Percentiles rank a stretch among this genome's conserved stretches.
Evolutionary conservation across 2,329 filamentous ascomycete genomes (phyloP).

Genomic region (Apiospora aurea): DNA sequence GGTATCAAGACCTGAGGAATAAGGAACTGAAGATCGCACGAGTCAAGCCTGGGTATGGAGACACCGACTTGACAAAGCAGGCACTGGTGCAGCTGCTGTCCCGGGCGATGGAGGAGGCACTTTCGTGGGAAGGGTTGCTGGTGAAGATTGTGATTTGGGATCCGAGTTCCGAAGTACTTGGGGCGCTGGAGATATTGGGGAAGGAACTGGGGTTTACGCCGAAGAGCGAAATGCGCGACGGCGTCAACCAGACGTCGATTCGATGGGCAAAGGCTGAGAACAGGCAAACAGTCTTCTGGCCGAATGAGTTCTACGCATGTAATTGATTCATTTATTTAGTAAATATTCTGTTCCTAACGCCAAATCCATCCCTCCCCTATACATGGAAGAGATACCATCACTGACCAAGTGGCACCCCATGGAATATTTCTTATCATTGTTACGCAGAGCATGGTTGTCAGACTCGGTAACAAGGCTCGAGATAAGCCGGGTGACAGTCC

Average conservation of each 20-base stretch:
- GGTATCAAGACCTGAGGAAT: background rate
- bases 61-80: background rate
- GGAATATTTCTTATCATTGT: no score
- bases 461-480: no score
- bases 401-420: no score
- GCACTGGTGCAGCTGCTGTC: slow-evolving; percentile 7
- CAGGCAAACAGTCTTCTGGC: slow-evolving; percentile 1
- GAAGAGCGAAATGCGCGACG: background rate
- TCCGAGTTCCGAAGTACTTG: background rate
- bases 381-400: no score
- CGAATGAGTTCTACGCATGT: slow-evolving; percentile 20
- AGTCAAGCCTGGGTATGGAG: slow-evolving; percentile 3
- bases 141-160: slow-evolving; percentile 10
- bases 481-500: no score
- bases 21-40: slow-evolving; percentile 5
- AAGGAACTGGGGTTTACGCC: background rate
- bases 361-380: no score
- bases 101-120: background rate
- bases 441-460: no score
- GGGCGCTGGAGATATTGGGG: slow-evolving; percentile 1
- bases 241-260: slow-evolving; percentile 13
- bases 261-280: slow-evolving; percentile 5
- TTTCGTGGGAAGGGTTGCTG: background rate
- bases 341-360: no score
- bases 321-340: slow-evolving; percentile 1